A percentile compares a stretch with the other conserved stretches of the same genome.
phyloP scores from a whole-genome alignment of 2,329 filamentous ascomycete species.

The Pseudomassariella vexata region DNA sequence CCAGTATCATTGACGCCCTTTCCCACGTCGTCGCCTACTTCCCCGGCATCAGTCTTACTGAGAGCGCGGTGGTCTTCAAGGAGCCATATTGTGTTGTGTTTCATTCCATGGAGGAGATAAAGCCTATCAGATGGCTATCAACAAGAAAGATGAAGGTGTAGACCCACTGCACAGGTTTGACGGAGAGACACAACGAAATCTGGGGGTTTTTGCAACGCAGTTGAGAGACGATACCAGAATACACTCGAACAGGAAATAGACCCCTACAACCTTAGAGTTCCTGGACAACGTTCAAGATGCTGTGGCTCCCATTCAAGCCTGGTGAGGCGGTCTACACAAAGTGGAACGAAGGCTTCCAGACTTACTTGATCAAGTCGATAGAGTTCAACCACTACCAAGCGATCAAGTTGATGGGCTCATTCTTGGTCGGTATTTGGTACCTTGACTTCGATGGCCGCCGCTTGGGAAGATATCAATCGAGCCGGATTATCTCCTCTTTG shows the following conservation, averaged over 20 bases:
- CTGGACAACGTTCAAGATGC: not conserved
- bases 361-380: not conserved
- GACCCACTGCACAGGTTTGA: too few species aligned
- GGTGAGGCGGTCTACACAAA: conserved; percentile 2
- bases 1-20: too few species aligned
- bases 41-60: too few species aligned
- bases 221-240: conserved; percentile 1
- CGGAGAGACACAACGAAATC: not conserved
- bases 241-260: not conserved
- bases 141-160: too few species aligned
- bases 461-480: too few species aligned
- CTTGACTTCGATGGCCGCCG: conserved; percentile 7
- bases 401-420: not conserved
- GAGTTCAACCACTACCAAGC: not conserved
- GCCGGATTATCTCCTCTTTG: too few species aligned
- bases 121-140: too few species aligned
- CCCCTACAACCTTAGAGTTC: not conserved
- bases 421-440: conserved; percentile 5
- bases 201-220: not conserved
- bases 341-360: not conserved
- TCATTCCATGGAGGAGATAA: too few species aligned
- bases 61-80: too few species aligned
- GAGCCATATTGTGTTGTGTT: too few species aligned
- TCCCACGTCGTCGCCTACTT: too few species aligned
- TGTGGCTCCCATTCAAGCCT: conserved; percentile 2